These are phyloP conservation scores for Protomyces inundatus DNA, from an alignment of 1,139 yeast species.

Conservation along the genomic window DNA sequence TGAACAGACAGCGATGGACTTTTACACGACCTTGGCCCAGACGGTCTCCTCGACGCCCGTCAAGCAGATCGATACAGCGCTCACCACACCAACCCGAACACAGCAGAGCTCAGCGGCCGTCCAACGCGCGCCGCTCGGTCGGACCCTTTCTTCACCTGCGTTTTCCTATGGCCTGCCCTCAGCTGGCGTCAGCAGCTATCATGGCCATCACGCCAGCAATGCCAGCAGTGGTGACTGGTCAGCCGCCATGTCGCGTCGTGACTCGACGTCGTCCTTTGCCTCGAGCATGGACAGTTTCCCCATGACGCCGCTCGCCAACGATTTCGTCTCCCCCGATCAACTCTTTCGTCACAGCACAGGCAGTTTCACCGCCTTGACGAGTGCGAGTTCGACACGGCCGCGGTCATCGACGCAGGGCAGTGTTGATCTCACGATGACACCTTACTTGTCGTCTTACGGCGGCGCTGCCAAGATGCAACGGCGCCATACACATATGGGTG, in stretches of 20 bases:
- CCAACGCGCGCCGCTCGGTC: slow-evolving; percentile 5
- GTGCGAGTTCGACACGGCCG: not conserved
- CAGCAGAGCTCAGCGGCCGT: not conserved
- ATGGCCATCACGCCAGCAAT: not conserved
- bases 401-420: slow-evolving; percentile 22
- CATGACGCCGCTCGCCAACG: slow-evolving; percentile 22
- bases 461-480: slow-evolving; percentile 21
- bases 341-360: slow-evolving; percentile 7
- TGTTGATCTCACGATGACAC: slow-evolving; percentile 5
- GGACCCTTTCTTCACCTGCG: slow-evolving; percentile 22
- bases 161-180: slow-evolving; percentile 18
- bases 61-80: slow-evolving; percentile 19
- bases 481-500: slow-evolving; percentile 21
- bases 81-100: slow-evolving; percentile 16
- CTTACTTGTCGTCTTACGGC: slow-evolving; percentile 7
- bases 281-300: slow-evolving; percentile 24
- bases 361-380: not conserved
- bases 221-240: slow-evolving; percentile 1
- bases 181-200: not conserved
- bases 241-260: slow-evolving; percentile 19
- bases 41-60: slow-evolving; percentile 12
- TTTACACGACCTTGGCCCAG: not conserved
- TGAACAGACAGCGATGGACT: slow-evolving; percentile 4
- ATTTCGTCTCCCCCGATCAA: slow-evolving; percentile 18
- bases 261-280: slow-evolving; percentile 22